Base-by-base conservation (phyloP, 2,329 filamentous ascomycete species). In the Madurella mycetomatis region DNA sequence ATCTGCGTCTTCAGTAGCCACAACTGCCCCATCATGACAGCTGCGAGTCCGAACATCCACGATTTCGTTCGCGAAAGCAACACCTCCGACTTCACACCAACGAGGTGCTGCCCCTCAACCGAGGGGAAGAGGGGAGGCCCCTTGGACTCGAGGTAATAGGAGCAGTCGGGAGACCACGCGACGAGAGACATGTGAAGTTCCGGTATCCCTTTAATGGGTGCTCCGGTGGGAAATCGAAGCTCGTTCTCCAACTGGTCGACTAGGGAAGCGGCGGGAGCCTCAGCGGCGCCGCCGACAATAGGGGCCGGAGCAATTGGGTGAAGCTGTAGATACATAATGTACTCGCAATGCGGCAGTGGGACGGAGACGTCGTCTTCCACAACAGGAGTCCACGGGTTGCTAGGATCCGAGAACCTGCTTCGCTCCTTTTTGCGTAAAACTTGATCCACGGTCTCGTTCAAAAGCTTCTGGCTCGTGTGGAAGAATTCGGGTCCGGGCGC, bases 281-380 rank as follows among this genome's bases (percentile, higher is more conserved):
- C 63, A 70, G 49, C 65, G 47, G 58, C 66, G 54, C 62, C 67
- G 54, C 60, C 67, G 55, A 56, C 58, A 18, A 70, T 64, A 50
- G 68, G 64, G 18, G 75, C 58, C 12, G 69, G 68, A 45, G 76
- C 70, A 3, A 80, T 70, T 1, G 83, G 82, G 58, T 87, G 79
- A 41, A 92, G 78, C 67, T 97, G 94, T 31, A 92, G 75, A 69
- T 92, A 97, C 51, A 95, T 74, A 47, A 99, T 75, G 65, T 90
- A 90, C 70, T 99, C 94, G 76, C 94, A 99, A 62, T 89, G 87
- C 0, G 90, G 90, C 34, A 79, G 71, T 16, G 83, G 80, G 55
- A 80, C 78, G 54, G 74, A 76, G 11, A 79, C 73, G 57, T 87
- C 85, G 18, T 81, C 78, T 57, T 87, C 82, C 2, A 84, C 73